Evolutionary conservation across 257 asterid species (phyloP).

Genomic region (Cordia subcordata): DNA sequence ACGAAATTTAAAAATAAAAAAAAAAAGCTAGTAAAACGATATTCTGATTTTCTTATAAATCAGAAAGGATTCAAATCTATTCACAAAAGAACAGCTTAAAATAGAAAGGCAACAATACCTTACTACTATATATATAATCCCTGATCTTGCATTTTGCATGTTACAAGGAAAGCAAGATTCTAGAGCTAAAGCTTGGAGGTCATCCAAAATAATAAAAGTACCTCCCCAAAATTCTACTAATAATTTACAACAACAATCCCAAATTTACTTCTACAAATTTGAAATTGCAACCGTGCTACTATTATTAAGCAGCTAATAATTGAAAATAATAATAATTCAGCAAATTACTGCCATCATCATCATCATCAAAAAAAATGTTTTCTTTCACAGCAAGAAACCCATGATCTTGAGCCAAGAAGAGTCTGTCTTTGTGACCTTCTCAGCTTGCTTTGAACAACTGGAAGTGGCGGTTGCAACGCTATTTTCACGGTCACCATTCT

Average conservation of each 20-base stretch:
- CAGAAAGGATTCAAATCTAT: no score
- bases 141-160: no score
- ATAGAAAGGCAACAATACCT: no score
- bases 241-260: slow-evolving; percentile 1
- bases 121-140: no score
- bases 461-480: slow-evolving; percentile 25
- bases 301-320: not conserved
- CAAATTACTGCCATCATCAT: not conserved
- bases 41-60: no score
- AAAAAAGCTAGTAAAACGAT: no score
- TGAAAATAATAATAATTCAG: not conserved
- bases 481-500: slow-evolving; percentile 11
- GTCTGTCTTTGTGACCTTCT: slow-evolving; percentile 21
- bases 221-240: not conserved
- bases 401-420: slow-evolving; percentile 58
- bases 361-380: not conserved
- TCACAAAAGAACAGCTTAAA: no score
- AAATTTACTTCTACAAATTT: not conserved
- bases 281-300: not conserved
- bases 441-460: slow-evolving; percentile 58
- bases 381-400: slow-evolving; percentile 46
- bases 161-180: not conserved
- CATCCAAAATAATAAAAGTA: not conserved
- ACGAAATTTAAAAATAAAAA: no score
- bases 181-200: not conserved